phyloP scores from a whole-genome alignment of 768 basidiomycete species.

The Trichaptum fuscoviolaceum region DNA sequence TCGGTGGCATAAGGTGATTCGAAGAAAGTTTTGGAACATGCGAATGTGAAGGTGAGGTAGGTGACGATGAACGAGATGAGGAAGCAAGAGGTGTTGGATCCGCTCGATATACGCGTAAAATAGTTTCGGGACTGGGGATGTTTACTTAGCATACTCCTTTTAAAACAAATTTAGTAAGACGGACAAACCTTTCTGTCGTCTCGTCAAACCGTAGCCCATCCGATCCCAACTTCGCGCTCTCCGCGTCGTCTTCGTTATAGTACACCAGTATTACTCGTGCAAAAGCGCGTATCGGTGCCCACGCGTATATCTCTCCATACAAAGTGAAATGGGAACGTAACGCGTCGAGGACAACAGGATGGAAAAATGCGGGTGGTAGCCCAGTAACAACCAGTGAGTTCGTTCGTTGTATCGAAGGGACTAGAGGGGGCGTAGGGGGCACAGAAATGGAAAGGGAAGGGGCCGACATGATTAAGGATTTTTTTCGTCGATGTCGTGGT shows the following conservation, averaged over 20 bases:
- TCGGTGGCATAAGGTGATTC: conserved; percentile 72
- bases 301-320: conserved; percentile 82
- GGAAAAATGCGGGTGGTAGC: conserved; percentile 74
- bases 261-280: conserved; percentile 82
- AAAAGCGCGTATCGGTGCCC: conserved; percentile 84
- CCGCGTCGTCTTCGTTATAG: conserved; percentile 54
- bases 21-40: conserved; percentile 23
- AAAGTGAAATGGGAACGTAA: conserved; percentile 66
- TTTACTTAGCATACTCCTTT: not conserved
- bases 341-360: conserved; percentile 58
- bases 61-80: conserved; percentile 27
- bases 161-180: not conserved
- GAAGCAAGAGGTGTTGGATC: conserved; percentile 49
- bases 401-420: conserved; percentile 33
- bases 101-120: conserved; percentile 67
- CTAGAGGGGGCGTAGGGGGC: conserved; percentile 11
- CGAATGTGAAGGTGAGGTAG: conserved; percentile 22
- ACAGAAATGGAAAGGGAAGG: not conserved
- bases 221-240: conserved; percentile 57
- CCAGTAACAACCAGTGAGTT: conserved; percentile 84
- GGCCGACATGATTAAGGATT: not conserved
- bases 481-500: not conserved
- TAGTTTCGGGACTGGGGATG: conserved; percentile 38
- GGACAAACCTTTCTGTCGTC: conserved; percentile 39
- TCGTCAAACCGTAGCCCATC: conserved; percentile 60